phyloP scores from a whole-genome alignment of 345 rosid species.

The Barbarea vulgaris region DNA sequence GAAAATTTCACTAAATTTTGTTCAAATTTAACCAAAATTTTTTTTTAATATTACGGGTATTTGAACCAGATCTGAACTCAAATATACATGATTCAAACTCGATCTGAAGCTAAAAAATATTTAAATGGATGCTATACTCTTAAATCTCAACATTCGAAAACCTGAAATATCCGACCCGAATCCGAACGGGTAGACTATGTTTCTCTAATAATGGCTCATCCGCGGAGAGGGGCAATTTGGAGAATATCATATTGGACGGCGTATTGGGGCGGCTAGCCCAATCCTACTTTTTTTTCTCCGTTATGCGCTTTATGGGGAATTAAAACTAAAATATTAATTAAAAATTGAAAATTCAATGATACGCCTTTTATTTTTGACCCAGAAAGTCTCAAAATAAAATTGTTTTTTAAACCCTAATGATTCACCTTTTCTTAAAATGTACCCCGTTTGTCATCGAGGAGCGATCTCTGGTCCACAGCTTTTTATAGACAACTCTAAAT shows the following conservation, averaged over 20 bases:
- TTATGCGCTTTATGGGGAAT: conserved; percentile 32
- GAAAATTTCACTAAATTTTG: no score
- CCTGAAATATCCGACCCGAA: no score
- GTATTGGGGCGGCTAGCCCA: conserved; percentile 33
- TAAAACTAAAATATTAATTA: background rate
- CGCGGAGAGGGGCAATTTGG: conserved; percentile 30
- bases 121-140: no score
- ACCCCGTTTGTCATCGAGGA: conserved; percentile 40
- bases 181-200: no score
- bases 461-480: conserved; percentile 26
- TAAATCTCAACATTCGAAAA: no score
- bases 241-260: background rate
- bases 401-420: conserved; percentile 40
- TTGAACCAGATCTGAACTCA: no score
- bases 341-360: conserved; percentile 26
- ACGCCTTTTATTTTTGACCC: conserved; percentile 48
- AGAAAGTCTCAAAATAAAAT: conserved; percentile 48
- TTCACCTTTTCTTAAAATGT: conserved; percentile 35
- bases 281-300: conserved; percentile 26
- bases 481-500: background rate
- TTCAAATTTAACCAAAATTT: no score
- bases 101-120: no score
- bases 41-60: no score
- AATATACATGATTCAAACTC: no score
- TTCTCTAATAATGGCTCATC: conserved; percentile 7